Conservation (phyloP, 2,329 filamentous ascomycete genomes). For the Hypoxylon sp. region DNA sequence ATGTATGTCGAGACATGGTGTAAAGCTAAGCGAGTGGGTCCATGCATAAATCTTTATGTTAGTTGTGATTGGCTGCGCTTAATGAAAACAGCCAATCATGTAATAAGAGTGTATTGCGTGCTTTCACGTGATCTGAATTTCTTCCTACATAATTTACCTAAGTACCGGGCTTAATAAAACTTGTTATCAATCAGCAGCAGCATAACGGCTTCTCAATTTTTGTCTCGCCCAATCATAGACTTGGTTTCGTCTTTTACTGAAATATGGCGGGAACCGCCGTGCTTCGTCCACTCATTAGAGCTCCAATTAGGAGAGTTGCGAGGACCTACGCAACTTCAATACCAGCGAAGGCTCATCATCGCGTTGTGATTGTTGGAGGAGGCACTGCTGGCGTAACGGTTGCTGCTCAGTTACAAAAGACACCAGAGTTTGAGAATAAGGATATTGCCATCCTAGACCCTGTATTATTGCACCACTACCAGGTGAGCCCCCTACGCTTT, state of each 20-base stretch:
- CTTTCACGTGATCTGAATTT: conserved; percentile 40
- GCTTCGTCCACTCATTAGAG: conserved; percentile 42
- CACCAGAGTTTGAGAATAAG: conserved; percentile 48
- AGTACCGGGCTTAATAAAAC: conserved; percentile 16
- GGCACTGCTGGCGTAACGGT: conserved; percentile 75
- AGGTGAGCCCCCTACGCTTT: conserved; percentile 37
- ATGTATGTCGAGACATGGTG: too few species aligned
- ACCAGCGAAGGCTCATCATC: conserved; percentile 63
- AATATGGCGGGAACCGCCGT: conserved; percentile 34
- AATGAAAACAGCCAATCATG: conserved; percentile 16
- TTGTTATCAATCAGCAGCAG: conserved; percentile 17
- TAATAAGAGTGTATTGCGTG: conserved; percentile 31
- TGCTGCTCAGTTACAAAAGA: conserved; percentile 73
- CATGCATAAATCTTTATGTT: neutral
- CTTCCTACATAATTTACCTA: too few species aligned
- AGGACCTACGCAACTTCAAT: conserved; percentile 50
- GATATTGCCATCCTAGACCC: conserved; percentile 56
- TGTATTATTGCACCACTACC: conserved; percentile 54
- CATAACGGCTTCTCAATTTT: conserved; percentile 8
- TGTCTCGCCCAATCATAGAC: conserved; percentile 27
- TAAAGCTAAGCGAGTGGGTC: neutral
- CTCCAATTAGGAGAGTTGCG: conserved; percentile 33
- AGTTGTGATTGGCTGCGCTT: conserved; percentile 19
- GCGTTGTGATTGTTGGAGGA: conserved; percentile 75
- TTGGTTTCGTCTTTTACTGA: neutral